Evolutionary conservation across 805 yeast species (phyloP).

Genomic region (Wickerhamiella spandovensis): DNA sequence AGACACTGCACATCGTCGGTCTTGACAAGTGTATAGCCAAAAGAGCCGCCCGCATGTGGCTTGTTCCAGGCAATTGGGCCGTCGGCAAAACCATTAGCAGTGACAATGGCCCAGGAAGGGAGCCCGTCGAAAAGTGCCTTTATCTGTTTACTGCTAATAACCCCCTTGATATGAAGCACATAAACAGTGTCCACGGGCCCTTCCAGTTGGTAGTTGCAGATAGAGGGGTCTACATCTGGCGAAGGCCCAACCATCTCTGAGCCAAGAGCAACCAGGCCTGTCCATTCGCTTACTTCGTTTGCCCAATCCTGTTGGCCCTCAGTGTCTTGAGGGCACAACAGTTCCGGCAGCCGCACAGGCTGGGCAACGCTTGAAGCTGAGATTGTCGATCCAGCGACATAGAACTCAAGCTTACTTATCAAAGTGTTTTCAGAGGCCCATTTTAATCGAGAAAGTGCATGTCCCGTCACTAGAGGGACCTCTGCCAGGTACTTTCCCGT

Average conservation of each 20-base stretch:
- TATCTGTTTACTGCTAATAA: background rate
- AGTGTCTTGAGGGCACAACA: slow-evolving; percentile 1
- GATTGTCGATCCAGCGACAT: background rate
- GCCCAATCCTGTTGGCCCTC: slow-evolving; percentile 14
- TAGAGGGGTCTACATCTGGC: slow-evolving; percentile 5
- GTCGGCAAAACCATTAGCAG: slow-evolving; percentile 8
- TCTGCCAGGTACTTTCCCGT: slow-evolving; percentile 5
- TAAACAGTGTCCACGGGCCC: background rate
- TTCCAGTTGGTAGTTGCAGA: slow-evolving; percentile 5
- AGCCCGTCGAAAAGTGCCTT: slow-evolving; percentile 1
- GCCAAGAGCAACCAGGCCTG: slow-evolving; percentile 8
- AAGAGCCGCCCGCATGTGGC: background rate
- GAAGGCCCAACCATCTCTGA: slow-evolving; percentile 3
- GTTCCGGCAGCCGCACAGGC: slow-evolving; percentile 1
- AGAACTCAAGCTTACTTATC: slow-evolving; percentile 1
- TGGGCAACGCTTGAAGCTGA: background rate
- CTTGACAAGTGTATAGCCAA: slow-evolving; percentile 6
- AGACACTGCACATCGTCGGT: background rate
- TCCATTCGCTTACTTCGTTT: slow-evolving; percentile 13
- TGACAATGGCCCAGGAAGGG: slow-evolving; percentile 4
- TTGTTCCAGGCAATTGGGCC: slow-evolving; percentile 4
- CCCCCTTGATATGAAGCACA: background rate
- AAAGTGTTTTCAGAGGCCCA: slow-evolving; percentile 12
- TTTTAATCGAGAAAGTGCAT: slow-evolving; percentile 1
- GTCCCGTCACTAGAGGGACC: slow-evolving; percentile 1